A percentile compares a stretch with the other conserved stretches of the same genome.
Conservation (phyloP, 1,284 basidiomycete species). For the Papiliotrema nemorosa region DNA sequence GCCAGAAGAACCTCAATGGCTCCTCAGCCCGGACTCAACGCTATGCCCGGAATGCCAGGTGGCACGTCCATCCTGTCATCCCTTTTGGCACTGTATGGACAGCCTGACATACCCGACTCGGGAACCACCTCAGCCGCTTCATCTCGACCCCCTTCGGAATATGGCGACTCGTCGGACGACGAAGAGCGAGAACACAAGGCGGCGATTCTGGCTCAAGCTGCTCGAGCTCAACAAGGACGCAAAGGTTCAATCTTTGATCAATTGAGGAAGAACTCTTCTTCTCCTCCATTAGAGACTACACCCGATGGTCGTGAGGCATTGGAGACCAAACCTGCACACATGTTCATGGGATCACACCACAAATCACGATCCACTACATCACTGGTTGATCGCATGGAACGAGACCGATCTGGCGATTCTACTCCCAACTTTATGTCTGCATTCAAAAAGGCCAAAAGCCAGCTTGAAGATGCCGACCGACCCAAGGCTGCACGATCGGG, state of each 20-base stretch:
- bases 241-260: background rate
- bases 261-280: background rate
- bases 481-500: constrained; percentile 57
- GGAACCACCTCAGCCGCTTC: constrained; percentile 39
- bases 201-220: background rate
- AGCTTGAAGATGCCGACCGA: constrained; percentile 39
- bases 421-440: constrained; percentile 14
- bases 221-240: background rate
- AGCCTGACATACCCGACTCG: constrained; percentile 29
- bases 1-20: background rate
- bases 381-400: constrained; percentile 7
- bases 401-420: background rate
- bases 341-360: constrained; percentile 4
- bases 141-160: constrained; percentile 35
- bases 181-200: background rate
- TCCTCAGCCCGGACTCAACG: constrained; percentile 1
- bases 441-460: constrained; percentile 17
- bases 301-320: constrained; percentile 3
- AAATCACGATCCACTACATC: constrained; percentile 13
- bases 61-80: constrained; percentile 44
- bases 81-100: constrained; percentile 41
- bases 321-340: constrained; percentile 6
- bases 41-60: constrained; percentile 20
- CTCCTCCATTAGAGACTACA: background rate
- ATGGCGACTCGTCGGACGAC: constrained; percentile 24